Conservation (phyloP, 208 protist species). For the Herpetomonas samuelpessoai region DNA sequence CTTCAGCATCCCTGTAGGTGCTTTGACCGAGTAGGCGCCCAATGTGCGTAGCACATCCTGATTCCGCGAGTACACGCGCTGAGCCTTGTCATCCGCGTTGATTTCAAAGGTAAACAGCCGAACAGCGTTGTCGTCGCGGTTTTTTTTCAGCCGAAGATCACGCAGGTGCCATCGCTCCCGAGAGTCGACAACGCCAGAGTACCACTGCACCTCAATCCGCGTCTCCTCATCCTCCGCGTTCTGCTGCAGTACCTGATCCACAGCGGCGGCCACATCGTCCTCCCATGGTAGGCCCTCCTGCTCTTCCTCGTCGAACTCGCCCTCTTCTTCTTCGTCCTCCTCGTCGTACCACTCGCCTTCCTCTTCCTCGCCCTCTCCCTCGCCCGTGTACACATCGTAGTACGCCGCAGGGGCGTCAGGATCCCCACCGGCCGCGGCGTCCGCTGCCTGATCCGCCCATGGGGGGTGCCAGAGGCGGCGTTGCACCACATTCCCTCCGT, state of each 20-base stretch:
- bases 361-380: conserved; percentile 14
- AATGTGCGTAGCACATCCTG: conserved; percentile 16
- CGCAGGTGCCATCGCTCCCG: conserved; percentile 68
- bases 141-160: conserved; percentile 46
- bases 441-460: too few species aligned
- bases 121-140: conserved; percentile 61
- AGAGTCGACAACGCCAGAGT: conserved; percentile 47
- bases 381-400: not conserved
- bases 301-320: conserved; percentile 12
- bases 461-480: too few species aligned
- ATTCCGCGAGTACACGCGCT: conserved; percentile 5
- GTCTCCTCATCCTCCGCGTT: conserved; percentile 27
- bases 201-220: conserved; percentile 66
- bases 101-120: conserved; percentile 23
- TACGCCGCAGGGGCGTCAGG: too few species aligned
- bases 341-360: conserved; percentile 19
- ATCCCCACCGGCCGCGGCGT: too few species aligned
- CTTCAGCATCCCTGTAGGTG: not conserved
- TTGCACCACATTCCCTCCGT: too few species aligned
- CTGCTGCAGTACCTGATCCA: conserved; percentile 23
- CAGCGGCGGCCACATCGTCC: conserved; percentile 14
- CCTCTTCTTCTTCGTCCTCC: conserved; percentile 21
- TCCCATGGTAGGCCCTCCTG: conserved; percentile 8
- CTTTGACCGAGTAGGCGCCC: conserved; percentile 12
- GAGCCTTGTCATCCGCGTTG: conserved; percentile 7